Evolutionary conservation across 2,329 filamentous ascomycete genomes (phyloP), one percentile per base, ranked within the genome.

Genomic region (Aspergillus novofumigatus): DNA sequence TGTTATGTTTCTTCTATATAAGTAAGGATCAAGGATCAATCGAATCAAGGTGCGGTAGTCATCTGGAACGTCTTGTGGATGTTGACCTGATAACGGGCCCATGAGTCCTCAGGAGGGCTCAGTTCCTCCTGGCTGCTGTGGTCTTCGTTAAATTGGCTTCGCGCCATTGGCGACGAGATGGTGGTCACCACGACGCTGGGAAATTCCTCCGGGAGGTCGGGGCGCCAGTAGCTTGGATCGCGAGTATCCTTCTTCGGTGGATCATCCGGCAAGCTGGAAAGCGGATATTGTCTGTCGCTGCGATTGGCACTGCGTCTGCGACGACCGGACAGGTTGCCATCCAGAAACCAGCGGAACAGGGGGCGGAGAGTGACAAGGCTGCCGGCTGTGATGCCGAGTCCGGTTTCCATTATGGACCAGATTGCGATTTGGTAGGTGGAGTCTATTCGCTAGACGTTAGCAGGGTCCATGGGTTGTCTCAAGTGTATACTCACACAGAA

Each of bases 341-440:
- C 44, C 44, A 47, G 44, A 23, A 17, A 47, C 44, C 44, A 47
- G 44, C 68, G 75, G 38, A 81, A 64, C 0, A 82, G 68, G 0
- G 80, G 80, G 1, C 78, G 75, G 1, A 81, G 66, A 2, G 79
- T 70, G 38, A 62, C 65, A 7, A 71, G 64, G 53, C 64, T 70
- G 5, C 69, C 67, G 3, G 69, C 79, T 3, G 69, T 71, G 52
- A 78, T 77, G 20, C 73, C 69, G 3, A 72, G 62, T 9, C 70
- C 67, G 3, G 65, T 66, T 59, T 72, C 70, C 45, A 71, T 56
- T 20, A 68, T 62, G 17, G 69, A 72, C 69, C 69, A 72, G 35
- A 78, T 74, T 48, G 74, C 69, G 49, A 78, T 73, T 77, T 77
- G 57, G 72, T 72, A 57, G 2, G 78, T 80, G 49, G 78, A 72